phyloP scores from a whole-genome alignment of 371 early-diverging fungal species.

The Mortierella sp. region DNA sequence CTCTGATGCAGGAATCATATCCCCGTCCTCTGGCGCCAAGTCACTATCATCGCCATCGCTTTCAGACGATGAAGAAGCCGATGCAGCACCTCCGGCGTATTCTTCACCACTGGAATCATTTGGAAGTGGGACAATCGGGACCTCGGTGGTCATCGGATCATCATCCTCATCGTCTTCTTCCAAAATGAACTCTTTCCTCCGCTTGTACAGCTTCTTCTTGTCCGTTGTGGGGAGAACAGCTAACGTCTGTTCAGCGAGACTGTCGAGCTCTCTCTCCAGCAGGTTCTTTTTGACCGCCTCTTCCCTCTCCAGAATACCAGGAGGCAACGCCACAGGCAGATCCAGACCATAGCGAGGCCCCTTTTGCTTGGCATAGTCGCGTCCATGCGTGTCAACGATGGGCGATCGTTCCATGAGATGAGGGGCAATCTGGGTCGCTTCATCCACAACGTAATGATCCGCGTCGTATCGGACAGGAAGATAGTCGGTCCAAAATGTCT shows the following conservation, averaged over 20 bases:
- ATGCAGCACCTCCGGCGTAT: conserved; percentile 54
- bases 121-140: conserved; percentile 61
- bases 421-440: conserved; percentile 64
- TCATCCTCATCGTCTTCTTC: conserved; percentile 70
- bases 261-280: conserved; percentile 63
- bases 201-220: conserved; percentile 58
- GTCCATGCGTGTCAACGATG: conserved; percentile 75
- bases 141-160: conserved; percentile 57
- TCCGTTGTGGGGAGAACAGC: conserved; percentile 55
- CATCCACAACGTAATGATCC: conserved; percentile 78
- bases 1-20: conserved; percentile 53
- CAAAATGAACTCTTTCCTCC: conserved; percentile 51
- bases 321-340: conserved; percentile 60
- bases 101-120: conserved; percentile 74
- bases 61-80: conserved; percentile 56
- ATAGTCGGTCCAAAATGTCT: conserved; percentile 82
- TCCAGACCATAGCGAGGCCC: conserved; percentile 69
- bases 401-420: conserved; percentile 71
- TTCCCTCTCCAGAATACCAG: conserved; percentile 61
- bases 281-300: conserved; percentile 56
- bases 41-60: conserved; percentile 64
- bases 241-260: conserved; percentile 49
- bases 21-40: conserved; percentile 55
- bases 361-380: conserved; percentile 73
- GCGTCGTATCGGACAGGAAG: conserved; percentile 69